phyloP scores from a whole-genome alignment of 495 filamentous ascomycete genomes.

The Aspergillus diversus region DNA sequence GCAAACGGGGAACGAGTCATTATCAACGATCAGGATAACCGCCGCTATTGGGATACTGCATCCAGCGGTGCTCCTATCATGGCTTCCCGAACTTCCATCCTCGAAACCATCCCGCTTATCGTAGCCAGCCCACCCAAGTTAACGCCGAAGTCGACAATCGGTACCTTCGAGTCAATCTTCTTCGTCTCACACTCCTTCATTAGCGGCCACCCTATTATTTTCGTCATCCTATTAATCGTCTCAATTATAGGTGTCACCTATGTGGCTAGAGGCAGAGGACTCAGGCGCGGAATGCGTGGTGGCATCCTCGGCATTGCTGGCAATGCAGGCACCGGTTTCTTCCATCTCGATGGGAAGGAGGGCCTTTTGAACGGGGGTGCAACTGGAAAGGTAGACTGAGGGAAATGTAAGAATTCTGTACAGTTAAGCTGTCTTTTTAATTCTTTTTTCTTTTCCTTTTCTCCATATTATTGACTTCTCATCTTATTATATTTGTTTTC shows the following conservation, averaged over 20 bases:
- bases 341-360: constrained; percentile 78
- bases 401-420: constrained; percentile 34
- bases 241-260: constrained; percentile 37
- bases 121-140: constrained; percentile 77
- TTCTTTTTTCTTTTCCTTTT: constrained; percentile 28
- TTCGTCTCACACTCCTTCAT: constrained; percentile 73
- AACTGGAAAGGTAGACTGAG: constrained; percentile 81
- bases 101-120: constrained; percentile 87
- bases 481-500: constrained; percentile 29
- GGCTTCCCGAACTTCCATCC: constrained; percentile 88
- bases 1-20: constrained; percentile 87
- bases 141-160: constrained; percentile 82
- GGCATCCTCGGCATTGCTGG: constrained; percentile 60
- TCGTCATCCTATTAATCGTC: constrained; percentile 62
- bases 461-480: constrained; percentile 32
- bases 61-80: constrained; percentile 85
- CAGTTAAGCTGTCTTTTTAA: constrained; percentile 38
- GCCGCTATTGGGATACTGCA: constrained; percentile 92
- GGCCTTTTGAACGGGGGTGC: constrained; percentile 61
- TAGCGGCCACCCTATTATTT: constrained; percentile 72
- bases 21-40: constrained; percentile 96
- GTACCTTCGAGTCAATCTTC: constrained; percentile 73
- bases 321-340: constrained; percentile 65
- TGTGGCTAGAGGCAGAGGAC: constrained; percentile 37
- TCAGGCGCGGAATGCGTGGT: constrained; percentile 41